Evolutionary conservation across 1,284 basidiomycete genomes (phyloP), one percentile per base, ranked within the genome.

Genomic region (Ganoderma sinense): DNA sequence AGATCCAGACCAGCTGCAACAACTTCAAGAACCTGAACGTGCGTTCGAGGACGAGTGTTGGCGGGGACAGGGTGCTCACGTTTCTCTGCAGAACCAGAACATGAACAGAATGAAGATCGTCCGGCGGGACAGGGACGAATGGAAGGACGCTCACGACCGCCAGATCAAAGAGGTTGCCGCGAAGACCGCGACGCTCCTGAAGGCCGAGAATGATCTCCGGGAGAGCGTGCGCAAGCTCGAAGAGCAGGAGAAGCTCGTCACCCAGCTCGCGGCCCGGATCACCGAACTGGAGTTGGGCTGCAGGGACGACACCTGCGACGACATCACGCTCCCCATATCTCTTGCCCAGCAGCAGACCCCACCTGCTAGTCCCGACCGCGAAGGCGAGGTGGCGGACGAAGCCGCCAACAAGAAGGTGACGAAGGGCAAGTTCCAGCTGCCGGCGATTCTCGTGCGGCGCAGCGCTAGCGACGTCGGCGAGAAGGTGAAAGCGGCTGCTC

Each of bases 1-100:
- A 33, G 56, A 10, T 39, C 33, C 56, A 39, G 56, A 36, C 56
- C 2, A 58, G 56, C 33, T 58, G 56, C 56, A 39, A 58, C 56
- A 58, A 58, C 20, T 58, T 58, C 56, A 58, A 58, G 56, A 58
- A 33, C 18, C 33, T 58, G 18, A 33, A 36, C 33, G 56, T 58
- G 13, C 31, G 56, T 58, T 16, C 20, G 18, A 13, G 2, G 33
- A 7, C 20, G 20, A 18, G 8, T 39, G 29, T 8, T 10, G 16
- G 18, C 33, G 8, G 0, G 56, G 10, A 8, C 56, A n/a, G 4
- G 33, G 36, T 16, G 56, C 33, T 39, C 18, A 58, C 33, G 3
- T 5, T 5, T 20, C 16, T 36, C 33, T 39, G 5, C 33, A 58
- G 56, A 36, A n/a, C 56, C 29, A 58, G 56, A 58, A 36, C 20